Evolutionary conservation across 108 stramenopile species (phyloP), one percentile per base, ranked within the genome.

Genomic region (Cyclotella sp.): DNA sequence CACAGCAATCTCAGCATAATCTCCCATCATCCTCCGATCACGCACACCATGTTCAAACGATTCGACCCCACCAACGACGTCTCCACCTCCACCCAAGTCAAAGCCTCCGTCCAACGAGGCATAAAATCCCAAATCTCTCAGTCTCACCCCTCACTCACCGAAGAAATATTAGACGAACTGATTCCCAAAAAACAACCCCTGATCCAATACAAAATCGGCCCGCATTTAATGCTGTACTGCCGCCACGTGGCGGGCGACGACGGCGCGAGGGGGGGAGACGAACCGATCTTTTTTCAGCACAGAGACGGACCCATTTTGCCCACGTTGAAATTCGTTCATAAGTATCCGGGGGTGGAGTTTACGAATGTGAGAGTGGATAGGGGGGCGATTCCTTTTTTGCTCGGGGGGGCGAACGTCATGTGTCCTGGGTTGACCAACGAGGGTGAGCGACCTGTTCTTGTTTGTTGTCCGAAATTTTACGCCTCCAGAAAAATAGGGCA

Each of bases 351-450:
- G 14, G 47, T 93, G 42, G 58, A 82, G 57, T 93, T 93, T 63
- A 89, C 87, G 9, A 68, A 65, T 12, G 90, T 90, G 28, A 93
- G 91, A 0, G 91, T 93, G 22, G 95, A 96, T 79, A 84, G 85
- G 74, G 98, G 98, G 26, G 98, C 98, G 11, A 99, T 98, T 83
- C 97, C 95, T 54, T 99, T 92, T 75, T 45, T 98, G 42, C 69
- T 99, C 24, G 97, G 96, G 12, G 98, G 98, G n/a, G 97, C 98
- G 14, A 94, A 98, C 79, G 85, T 98, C 47, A 99, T 98, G 98
- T 97, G 97, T 77, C 97, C 97, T 16, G 98, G 98, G 51, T 74
- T 99, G 68, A 97, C 97, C 15, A 92, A 91, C 70, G 77, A 78
- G n/a, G 57, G 57, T 58, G 26, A 58, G 57, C 5, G 26, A 58